Evolutionary conservation across 2,329 filamentous ascomycete genomes (phyloP), one percentile per base, ranked within the genome.

Genomic region (Thielaviopsis ethacetica): DNA sequence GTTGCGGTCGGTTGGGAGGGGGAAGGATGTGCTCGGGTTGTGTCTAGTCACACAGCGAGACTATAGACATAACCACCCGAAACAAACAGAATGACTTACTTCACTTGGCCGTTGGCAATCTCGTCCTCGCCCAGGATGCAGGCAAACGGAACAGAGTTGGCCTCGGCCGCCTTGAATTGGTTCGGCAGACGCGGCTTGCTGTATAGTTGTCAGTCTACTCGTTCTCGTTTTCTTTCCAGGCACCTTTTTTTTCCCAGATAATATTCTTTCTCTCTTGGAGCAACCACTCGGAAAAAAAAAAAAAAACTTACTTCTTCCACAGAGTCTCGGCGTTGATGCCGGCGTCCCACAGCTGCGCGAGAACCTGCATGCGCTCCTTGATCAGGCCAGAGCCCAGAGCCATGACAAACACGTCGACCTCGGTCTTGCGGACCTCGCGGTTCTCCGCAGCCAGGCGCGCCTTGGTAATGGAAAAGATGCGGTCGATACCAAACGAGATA

Each of bases 341-440:
- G 7, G 86, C 88, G 65, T 89, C 83, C 89, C 91, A 94, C 55
- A 97, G 75, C 63, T 77, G 77, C 64, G 82, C 79, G 61, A 85
- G 84, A 44, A 97, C 79, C 26, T 82, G 75, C 82, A 96, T 91
- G 64, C 91, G 85, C 75, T 96, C 86, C 64, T 83, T 82, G 58
- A 95, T 73, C 63, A 94, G 76, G 53, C 88, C 89, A 17, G 79
- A 85, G 58, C 89, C 91, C 67, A 96, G 90, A 0, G 90, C 90
- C 90, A 97, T 97, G 67, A 97, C 86, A 71, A 83, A 96, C 53
- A 91, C 90, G 67, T 97, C 91, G 2, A 91, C 85, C 65, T 93
- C 86, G 67, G 84, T 89, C 63, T 78, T 77, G 63, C 86, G 76
- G 57, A 83, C 59, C 30, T 72, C 71, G 58, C 74, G 78, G 66